Percentiles rank a stretch among this genome's conserved stretches.
Evolutionary conservation across 2,329 filamentous ascomycete genomes (phyloP).

Genomic region (Cytospora piceae): DNA sequence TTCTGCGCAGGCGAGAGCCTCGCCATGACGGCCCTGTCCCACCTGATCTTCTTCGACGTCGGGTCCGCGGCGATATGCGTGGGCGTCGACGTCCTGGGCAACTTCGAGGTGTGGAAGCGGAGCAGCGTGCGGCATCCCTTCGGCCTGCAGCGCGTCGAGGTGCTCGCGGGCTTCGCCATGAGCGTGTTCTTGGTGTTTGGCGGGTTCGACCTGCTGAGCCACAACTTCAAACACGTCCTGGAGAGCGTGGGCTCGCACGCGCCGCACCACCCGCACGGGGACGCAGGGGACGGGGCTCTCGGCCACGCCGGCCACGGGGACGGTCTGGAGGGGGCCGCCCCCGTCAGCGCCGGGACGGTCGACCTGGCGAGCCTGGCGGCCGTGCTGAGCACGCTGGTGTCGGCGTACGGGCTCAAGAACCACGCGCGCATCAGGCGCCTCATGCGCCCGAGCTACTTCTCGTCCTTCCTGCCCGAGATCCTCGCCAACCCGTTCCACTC

Average conservation of each 20-base stretch:
- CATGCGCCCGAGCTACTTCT: conserved; percentile 74
- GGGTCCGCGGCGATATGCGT: conserved; percentile 90
- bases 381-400: conserved; percentile 80
- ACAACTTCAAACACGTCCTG: conserved; percentile 90
- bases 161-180: conserved; percentile 93
- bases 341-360: conserved; percentile 73
- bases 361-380: conserved; percentile 82
- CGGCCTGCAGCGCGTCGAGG: conserved; percentile 87
- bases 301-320: conserved; percentile 60
- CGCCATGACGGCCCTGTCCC: conserved; percentile 88
- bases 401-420: conserved; percentile 85
- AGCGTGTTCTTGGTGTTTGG: conserved; percentile 97
- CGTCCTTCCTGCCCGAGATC: conserved; percentile 80
- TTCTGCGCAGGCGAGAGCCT: conserved; percentile 85
- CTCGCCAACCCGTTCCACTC: conserved; percentile 95
- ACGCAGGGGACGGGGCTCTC: too few relatives aligned
- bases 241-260: conserved; percentile 72
- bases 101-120: conserved; percentile 97
- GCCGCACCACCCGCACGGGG: conserved; percentile 71
- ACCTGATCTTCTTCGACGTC: conserved; percentile 94
- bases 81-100: conserved; percentile 87
- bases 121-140: conserved; percentile 94
- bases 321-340: conserved; percentile 11
- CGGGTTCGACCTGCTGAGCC: conserved; percentile 91
- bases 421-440: conserved; percentile 90